Conservation (phyloP, 2,329 filamentous ascomycete genomes). For the Penicillium sumatraense region DNA sequence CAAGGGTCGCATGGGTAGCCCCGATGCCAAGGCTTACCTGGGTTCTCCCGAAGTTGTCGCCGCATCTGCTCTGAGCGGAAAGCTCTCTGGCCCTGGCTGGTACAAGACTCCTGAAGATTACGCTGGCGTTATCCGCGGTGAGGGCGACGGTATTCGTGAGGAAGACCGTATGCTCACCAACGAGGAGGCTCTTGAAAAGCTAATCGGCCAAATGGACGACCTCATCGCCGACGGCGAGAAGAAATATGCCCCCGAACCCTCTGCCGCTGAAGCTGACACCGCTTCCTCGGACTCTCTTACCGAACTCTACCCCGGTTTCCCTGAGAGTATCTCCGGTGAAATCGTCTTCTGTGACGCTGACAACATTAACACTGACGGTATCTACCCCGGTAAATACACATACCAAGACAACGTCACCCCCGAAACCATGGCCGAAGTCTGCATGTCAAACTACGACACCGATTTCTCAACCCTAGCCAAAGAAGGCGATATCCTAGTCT, state of each 20-base stretch:
- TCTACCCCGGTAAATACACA: slow-evolving; percentile 90
- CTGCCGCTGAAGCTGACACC: slow-evolving; percentile 12
- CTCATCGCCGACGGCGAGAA: slow-evolving; percentile 62
- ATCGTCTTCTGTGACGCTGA: slow-evolving; percentile 86
- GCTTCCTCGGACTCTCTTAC: slow-evolving; percentile 48
- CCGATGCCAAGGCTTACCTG: slow-evolving; percentile 80
- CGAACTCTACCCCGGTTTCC: slow-evolving; percentile 83
- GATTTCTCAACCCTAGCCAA: slow-evolving; percentile 68
- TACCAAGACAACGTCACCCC: slow-evolving; percentile 82
- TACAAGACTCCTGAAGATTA: slow-evolving; percentile 74
- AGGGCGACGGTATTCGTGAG: slow-evolving; percentile 69
- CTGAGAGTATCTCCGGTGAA: slow-evolving; percentile 79
- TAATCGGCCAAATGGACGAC: slow-evolving; percentile 70
- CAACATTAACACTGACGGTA: slow-evolving; percentile 89
- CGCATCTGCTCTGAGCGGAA: slow-evolving; percentile 73
- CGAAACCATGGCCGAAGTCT: slow-evolving; percentile 83
- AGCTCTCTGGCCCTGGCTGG: slow-evolving; percentile 69
- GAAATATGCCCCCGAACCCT: slow-evolving; percentile 38
- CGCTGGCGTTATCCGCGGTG: slow-evolving; percentile 66
- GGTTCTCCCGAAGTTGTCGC: slow-evolving; percentile 90
- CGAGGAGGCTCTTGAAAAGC: slow-evolving; percentile 72
- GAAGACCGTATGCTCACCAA: slow-evolving; percentile 69
- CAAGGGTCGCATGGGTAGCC: slow-evolving; percentile 85
- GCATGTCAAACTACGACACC: slow-evolving; percentile 92
- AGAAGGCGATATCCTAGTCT: slow-evolving; percentile 78